Evolutionary conservation across 106 monocot genomes (phyloP), one percentile per base, ranked within the genome.

Genomic region (Triglochin maritima): DNA sequence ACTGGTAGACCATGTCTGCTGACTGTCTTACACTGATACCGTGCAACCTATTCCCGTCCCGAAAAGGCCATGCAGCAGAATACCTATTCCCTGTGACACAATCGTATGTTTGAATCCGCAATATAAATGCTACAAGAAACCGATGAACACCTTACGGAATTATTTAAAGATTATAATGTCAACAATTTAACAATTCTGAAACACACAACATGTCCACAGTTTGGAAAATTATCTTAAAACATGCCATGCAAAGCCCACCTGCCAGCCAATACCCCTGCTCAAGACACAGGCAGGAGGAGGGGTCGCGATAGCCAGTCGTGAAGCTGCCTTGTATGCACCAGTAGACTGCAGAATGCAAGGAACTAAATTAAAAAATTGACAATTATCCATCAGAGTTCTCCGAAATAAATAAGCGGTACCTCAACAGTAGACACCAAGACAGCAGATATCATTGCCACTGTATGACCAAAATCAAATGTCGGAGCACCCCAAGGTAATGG

Each of bases 401-500:
- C 29, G 29, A 29, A 29, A 29, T 29, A 14, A 62, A 9, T 1
- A 47, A 62, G 10, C 0, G 53, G 4, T 63, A 87, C 87, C 83
- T 87, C 87, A 50, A 68, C 65, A 11, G 76, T 56, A 69, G 87
- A 83, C 42, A 83, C 87, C 4, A 84, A n/a, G 9, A 84, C 84
- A 14, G 84, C 74, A 43, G 88, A 79, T 79, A 88, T 88, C 88
- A 88, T 84, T 4, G 81, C 88, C 72, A 88, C 63, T 17, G 81
- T 47, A 74, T 88, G 84, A 62, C 84, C 84, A 77, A 79, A 79
- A 82, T 88, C 69, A 82, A 88, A 88, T 50, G 88, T 88, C 44
- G 88, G 88, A 16, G 88, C 74, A 47, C 88, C 88, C 88, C 88
- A 88, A 72, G 84, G 81, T 64, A 88, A 77, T 45, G 88, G 88